phyloP scores from a whole-genome alignment of 345 rosid genomes.

The Corchorus capsularis region DNA sequence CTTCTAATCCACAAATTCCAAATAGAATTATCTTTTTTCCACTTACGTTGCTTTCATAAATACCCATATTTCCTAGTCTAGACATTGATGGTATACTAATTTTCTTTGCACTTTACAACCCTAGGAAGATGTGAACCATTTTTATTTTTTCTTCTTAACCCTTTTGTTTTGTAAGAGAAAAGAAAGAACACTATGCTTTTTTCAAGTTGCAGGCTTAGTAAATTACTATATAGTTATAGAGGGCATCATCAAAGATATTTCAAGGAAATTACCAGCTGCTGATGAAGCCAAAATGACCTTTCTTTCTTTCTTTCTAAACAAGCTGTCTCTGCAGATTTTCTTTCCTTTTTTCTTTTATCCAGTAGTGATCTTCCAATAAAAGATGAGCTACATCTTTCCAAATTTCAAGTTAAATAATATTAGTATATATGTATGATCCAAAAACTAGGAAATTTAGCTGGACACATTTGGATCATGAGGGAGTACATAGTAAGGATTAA shows the following conservation, averaged over 20 bases:
- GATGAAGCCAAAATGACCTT: neutral
- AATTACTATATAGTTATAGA: neutral
- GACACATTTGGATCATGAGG: neutral
- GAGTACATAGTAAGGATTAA: neutral
- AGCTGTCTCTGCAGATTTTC: neutral
- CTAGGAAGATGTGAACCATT: neutral
- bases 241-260: neutral
- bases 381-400: neutral
- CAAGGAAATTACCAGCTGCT: constrained; percentile 9
- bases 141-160: too few species aligned
- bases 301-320: constrained; percentile 7
- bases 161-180: too few species aligned
- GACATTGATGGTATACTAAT: neutral
- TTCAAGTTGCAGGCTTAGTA: neutral
- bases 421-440: neutral
- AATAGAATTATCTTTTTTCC: too few species aligned
- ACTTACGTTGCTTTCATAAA: neutral
- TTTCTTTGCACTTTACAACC: neutral
- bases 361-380: neutral
- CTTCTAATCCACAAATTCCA: neutral
- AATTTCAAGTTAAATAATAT: neutral
- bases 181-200: too few species aligned
- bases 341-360: neutral
- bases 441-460: neutral
- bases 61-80: too few species aligned